Evolutionary conservation across 768 basidiomycete species (phyloP).

Genomic region (Sporobolomyces pararoseus): DNA sequence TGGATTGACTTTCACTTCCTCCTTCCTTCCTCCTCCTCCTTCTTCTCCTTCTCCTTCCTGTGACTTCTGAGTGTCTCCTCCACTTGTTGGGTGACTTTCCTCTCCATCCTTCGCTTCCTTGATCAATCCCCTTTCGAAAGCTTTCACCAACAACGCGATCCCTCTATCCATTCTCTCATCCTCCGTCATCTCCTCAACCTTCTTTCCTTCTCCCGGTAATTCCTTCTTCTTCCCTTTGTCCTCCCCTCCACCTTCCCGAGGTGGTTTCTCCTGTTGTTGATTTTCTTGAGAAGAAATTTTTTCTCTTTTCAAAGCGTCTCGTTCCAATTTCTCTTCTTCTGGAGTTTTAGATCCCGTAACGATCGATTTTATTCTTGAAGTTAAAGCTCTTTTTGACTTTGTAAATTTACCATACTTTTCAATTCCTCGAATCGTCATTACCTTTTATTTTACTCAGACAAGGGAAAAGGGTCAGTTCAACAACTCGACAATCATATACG

Average conservation of each 20-base stretch:
- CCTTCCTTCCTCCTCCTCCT: background rate
- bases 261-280: background rate
- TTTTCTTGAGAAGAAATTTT: constrained; percentile 20
- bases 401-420: constrained; percentile 38
- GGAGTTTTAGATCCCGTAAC: constrained; percentile 8
- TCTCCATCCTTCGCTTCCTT: background rate
- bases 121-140: constrained; percentile 35
- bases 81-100: too few relatives aligned
- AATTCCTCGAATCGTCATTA: constrained; percentile 43
- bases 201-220: constrained; percentile 37
- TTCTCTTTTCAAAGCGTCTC: constrained; percentile 16
- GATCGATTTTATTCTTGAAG: constrained; percentile 9
- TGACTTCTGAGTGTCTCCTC: too few relatives aligned
- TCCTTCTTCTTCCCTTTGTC: constrained; percentile 6
- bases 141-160: constrained; percentile 36
- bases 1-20: background rate
- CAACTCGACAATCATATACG: too few relatives aligned
- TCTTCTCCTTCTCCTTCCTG: too few relatives aligned
- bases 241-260: constrained; percentile 4
- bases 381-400: constrained; percentile 36
- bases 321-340: constrained; percentile 23
- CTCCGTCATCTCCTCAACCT: constrained; percentile 41
- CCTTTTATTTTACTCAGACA: too few relatives aligned
- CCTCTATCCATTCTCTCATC: constrained; percentile 39
- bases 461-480: too few relatives aligned